These are phyloP conservation scores for Globisporangium nagaii DNA, from an alignment of 352 stramenopile genomes.

Conservation along the genomic window DNA sequence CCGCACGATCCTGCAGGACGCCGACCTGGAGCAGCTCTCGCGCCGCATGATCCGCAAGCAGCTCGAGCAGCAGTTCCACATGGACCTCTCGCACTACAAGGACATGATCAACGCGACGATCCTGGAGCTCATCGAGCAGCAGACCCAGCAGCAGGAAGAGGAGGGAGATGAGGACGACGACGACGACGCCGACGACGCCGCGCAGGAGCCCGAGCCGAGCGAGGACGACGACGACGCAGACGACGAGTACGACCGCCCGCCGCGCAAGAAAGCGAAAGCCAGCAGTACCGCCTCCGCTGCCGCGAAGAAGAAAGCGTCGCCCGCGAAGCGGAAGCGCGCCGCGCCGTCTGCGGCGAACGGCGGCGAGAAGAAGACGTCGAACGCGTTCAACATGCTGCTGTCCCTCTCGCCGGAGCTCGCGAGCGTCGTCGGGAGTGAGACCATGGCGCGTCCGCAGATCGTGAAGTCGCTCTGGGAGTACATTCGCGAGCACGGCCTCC, in stretches of 20 bases:
- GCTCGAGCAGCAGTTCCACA: slow-evolving; percentile 71
- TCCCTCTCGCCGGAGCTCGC: slow-evolving; percentile 75
- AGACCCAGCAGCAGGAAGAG: slow-evolving; percentile 60
- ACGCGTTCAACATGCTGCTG: slow-evolving; percentile 77
- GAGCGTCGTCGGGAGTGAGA: slow-evolving; percentile 73
- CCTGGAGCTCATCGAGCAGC: slow-evolving; percentile 73
- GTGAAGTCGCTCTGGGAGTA: slow-evolving; percentile 97
- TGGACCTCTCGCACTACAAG: slow-evolving; percentile 76
- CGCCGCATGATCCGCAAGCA: slow-evolving; percentile 86
- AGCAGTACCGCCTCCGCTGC: slow-evolving; percentile 11
- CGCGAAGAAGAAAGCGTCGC: slow-evolving; percentile 49
- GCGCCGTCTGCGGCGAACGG: slow-evolving; percentile 20
- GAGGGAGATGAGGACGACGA: slow-evolving; percentile 39
- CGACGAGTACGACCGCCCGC: slow-evolving; percentile 20
- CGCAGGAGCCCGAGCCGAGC: slow-evolving; percentile 25
- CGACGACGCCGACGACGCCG: slow-evolving; percentile 37
- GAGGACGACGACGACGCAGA: slow-evolving; percentile 41
- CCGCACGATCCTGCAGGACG: slow-evolving; percentile 68
- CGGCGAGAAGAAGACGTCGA: slow-evolving; percentile 24
- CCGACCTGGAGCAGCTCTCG: slow-evolving; percentile 81
- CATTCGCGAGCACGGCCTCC: slow-evolving; percentile 92
- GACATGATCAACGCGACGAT: slow-evolving; percentile 82
- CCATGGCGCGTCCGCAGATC: slow-evolving; percentile 89
- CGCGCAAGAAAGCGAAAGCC: slow-evolving; percentile 23
- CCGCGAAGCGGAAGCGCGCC: slow-evolving; percentile 50